Conservation (phyloP, 192 early-diverging fungal species). For the Funneliformis mosseae region DNA sequence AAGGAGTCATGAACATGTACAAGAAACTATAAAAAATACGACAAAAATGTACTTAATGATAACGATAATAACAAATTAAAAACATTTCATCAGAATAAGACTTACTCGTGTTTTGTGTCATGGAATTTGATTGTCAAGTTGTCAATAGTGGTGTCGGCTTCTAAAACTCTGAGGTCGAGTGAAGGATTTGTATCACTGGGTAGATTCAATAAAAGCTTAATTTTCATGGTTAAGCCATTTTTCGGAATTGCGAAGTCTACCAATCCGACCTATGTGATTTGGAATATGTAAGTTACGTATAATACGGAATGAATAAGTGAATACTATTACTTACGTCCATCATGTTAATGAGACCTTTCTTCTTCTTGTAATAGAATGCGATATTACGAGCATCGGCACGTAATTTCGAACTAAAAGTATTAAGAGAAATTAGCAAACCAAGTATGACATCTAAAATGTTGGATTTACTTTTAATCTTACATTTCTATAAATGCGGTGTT, state of each 20-base stretch:
- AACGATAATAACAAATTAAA: background rate
- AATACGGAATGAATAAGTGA: background rate
- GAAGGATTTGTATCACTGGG: slow-evolving; percentile 4
- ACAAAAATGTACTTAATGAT: background rate
- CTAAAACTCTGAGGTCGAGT: slow-evolving; percentile 39
- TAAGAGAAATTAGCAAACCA: background rate
- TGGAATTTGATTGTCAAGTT: slow-evolving; percentile 48
- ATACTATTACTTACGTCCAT: slow-evolving; percentile 36
- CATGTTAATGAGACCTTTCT: slow-evolving; percentile 53
- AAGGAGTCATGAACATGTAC: background rate
- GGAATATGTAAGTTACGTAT: background rate
- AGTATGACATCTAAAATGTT: background rate
- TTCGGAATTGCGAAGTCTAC: slow-evolving; percentile 50
- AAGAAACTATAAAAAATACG: background rate
- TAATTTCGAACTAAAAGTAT: slow-evolving; percentile 37
- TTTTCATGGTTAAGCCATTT: slow-evolving; percentile 37
- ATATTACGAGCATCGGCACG: slow-evolving; percentile 60
- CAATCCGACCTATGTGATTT: slow-evolving; percentile 40
- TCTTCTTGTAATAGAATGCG: slow-evolving; percentile 56
- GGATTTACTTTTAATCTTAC: slow-evolving; percentile 3
- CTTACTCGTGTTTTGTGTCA: slow-evolving; percentile 52
- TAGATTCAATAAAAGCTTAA: slow-evolving; percentile 24
- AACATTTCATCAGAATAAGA: background rate
- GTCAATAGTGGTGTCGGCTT: slow-evolving; percentile 41
- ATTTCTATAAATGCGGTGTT: slow-evolving; percentile 19